These are phyloP conservation scores for Sungouiella thailandica DNA, from an alignment of 805 yeast species.

Conservation along the genomic window DNA sequence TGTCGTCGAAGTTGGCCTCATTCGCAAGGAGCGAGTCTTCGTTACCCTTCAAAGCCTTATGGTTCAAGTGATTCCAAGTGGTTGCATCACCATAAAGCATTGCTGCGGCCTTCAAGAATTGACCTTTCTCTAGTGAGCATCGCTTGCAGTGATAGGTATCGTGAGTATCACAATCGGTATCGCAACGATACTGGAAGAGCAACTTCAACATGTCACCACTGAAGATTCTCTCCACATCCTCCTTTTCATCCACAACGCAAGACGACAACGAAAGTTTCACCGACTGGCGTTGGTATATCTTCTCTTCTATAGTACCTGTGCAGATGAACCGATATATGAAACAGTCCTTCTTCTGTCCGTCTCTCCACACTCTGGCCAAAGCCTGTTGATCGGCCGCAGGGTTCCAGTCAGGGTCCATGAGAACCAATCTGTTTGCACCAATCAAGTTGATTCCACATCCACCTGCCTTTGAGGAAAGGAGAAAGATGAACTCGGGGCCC, in stretches of 20 bases:
- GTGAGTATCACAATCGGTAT: conserved; percentile 84
- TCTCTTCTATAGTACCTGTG: conserved; percentile 94
- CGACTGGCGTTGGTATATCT: conserved; percentile 91
- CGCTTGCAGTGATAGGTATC: conserved; percentile 86
- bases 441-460: conserved; percentile 97
- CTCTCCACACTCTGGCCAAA: conserved; percentile 97
- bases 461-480: conserved; percentile 93
- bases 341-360: conserved; percentile 96
- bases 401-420: conserved; percentile 94
- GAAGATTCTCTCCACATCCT: conserved; percentile 89
- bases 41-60: conserved; percentile 52
- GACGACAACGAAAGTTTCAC: conserved; percentile 91
- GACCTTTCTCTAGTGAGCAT: conserved; percentile 51
- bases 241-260: conserved; percentile 95
- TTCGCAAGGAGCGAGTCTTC: conserved; percentile 76
- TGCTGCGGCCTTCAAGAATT: conserved; percentile 62
- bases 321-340: conserved; percentile 90
- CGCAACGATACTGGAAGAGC: conserved; percentile 63
- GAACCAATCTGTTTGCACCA: conserved; percentile 87
- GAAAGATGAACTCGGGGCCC: conserved; percentile 79
- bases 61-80: conserved; percentile 90
- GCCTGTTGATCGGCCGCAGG: conserved; percentile 99
- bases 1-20: conserved; percentile 63
- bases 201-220: conserved; percentile 75
- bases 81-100: conserved; percentile 98